Evolutionary conservation across 805 yeast genomes (phyloP), one percentile per base, ranked within the genome.

Genomic region (Candida coquimbonensis): DNA sequence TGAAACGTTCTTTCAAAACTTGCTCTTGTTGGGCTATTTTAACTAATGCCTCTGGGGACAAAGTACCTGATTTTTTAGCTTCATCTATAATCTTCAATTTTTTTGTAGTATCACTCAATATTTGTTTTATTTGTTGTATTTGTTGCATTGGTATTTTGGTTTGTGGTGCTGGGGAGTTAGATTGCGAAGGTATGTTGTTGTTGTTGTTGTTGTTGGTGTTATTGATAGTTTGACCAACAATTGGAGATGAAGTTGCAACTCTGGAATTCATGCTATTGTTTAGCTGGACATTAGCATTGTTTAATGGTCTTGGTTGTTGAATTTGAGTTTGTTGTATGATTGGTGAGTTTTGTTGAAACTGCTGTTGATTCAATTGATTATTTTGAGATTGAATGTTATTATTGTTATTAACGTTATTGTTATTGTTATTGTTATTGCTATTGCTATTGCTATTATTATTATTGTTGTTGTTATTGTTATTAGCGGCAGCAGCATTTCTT

Each of bases 41-140:
- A 5, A 69, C 61, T 35, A 70, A 47, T 43, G 72, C 74, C 7
- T 73, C 78, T 2, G 75, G 70, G 5, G 76, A 61, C 19, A 75
- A 52, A 27, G 64, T 66, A 11, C 71, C 69, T 35, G 71, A 68
- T 17, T 63, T 65, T 49, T 75, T 76, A 35, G 73, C 69, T 8
- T 70, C 69, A 44, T 75, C 77, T 39, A 80, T 67, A n/a, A 70
- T 66, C 14, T 71, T 72, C 50, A 80, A 63, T 46, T 73, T 76
- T 36, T 71, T 66, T 46, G 73, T 74, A 47, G 75, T 72, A 47
- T 73, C 78, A 37, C 67, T 72, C 11, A 80, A 65, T 37, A 74
- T 62, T 11, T 68, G 66, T 50, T 73, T 68, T 17, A 80, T 68
- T 42, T 68, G 67, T 50, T 71, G 73, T 47, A 72, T 60, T 47